Evolutionary conservation across 2,329 filamentous ascomycete species (phyloP), one percentile per base, ranked within the genome.

Genomic region (Lachnellula hyalina): DNA sequence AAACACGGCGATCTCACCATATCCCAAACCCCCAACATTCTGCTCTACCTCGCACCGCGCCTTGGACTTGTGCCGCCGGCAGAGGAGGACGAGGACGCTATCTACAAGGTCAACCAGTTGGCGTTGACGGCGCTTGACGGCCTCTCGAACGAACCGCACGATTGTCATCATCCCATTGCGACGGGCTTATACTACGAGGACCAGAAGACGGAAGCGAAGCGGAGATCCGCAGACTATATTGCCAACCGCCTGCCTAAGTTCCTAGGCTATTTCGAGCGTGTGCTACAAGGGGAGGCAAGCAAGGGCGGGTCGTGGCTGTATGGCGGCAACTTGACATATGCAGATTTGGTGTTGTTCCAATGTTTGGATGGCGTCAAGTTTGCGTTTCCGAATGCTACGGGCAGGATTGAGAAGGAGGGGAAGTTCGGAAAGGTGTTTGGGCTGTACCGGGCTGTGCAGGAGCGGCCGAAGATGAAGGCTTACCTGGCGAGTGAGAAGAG

Each of bases 131-230:
- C 86, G 1, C 71, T 92, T 17, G 89, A 93, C 63, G 59, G 59
- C 4, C 70, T 92, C 47, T 81, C 81, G 64, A 84, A 86, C 61
- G 89, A 92, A 72, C 70, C 82, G 0, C 89, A 92, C 67, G 86
- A 92, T 63, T 84, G 82, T 25, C 89, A 93, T 68, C 89, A 93
- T 65, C 89, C 89, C 1, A 73, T 90, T 50, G 77, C 81, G 1
- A 66, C 73, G 0, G 67, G 69, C 1, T 67, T 79, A 4, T 87
- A 85, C 68, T 93, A 91, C 64, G 86, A 90, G 65, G 86, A 91
- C 25, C 89, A 93, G 71, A 89, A 86, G 68, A 73, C 76, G 0
- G 88, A 89, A 67, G 76, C 83, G 15, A 72, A 83, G 65, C 76
- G 75, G 55, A 80, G 77, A 58, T 77, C 81, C 8, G 73, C 73